Conservation (phyloP, 2,329 filamentous ascomycete species). For the Colletotrichum plurivorum region DNA sequence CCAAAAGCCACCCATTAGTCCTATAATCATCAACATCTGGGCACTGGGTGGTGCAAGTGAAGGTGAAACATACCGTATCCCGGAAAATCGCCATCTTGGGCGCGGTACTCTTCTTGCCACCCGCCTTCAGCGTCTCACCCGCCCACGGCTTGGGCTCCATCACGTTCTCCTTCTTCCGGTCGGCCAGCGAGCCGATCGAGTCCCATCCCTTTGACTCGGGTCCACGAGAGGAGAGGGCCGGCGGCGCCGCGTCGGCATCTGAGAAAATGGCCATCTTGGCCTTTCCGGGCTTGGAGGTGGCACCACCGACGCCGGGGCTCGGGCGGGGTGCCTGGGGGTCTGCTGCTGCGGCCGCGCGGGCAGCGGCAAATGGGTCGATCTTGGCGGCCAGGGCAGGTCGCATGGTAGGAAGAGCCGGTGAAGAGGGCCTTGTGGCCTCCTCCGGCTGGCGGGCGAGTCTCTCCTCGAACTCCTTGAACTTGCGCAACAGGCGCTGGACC, state of each 20-base stretch:
- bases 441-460: conserved; percentile 77
- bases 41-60: conserved; percentile 54
- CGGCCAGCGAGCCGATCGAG: conserved; percentile 86
- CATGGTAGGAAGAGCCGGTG: conserved; percentile 87
- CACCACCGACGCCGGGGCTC: conserved; percentile 61
- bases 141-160: conserved; percentile 91
- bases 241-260: conserved; percentile 76
- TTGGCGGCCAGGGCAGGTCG: conserved; percentile 89
- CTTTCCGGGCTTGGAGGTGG: conserved; percentile 75
- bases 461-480: conserved; percentile 92
- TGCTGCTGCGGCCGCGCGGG: conserved; percentile 61
- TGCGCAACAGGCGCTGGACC: conserved; percentile 83
- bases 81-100: conserved; percentile 94
- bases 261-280: conserved; percentile 94
- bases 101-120: conserved; percentile 82
- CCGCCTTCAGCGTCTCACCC: conserved; percentile 90
- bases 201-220: conserved; percentile 85
- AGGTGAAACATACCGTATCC: conserved; percentile 84
- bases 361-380: conserved; percentile 82
- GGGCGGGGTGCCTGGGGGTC: conserved; percentile 77
- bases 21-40: conserved; percentile 90
- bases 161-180: conserved; percentile 94
- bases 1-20: conserved; percentile 82
- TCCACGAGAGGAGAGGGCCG: conserved; percentile 67
- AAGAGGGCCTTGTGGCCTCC: conserved; percentile 77